Percentiles rank a stretch among this genome's conserved stretches.
phyloP scores from a whole-genome alignment of 2,329 filamentous ascomycete species.

The Penicillium glabrum region DNA sequence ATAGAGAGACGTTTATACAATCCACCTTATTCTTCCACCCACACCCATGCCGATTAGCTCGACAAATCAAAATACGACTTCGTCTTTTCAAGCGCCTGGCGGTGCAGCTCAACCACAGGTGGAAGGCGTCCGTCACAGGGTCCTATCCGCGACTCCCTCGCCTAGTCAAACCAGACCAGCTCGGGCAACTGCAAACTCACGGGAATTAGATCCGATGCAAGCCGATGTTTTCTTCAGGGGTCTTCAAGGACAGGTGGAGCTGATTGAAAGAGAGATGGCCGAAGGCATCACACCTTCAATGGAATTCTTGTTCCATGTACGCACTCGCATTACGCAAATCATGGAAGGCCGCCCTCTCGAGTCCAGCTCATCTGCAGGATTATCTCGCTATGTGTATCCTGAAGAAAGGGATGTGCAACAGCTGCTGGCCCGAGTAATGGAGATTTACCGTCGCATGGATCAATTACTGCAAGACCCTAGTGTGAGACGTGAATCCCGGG shows the following conservation, averaged over 20 bases:
- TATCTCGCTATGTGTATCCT: too few relatives aligned
- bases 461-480: neutral
- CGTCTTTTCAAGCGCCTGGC: neutral
- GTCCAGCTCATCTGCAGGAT: too few relatives aligned
- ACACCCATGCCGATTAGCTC: constrained; percentile 1
- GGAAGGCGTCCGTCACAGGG: neutral
- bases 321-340: neutral
- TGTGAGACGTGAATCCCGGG: too few relatives aligned
- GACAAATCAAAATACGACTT: neutral
- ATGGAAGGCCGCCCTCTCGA: neutral
- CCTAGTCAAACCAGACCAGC: neutral
- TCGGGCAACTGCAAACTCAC: too few relatives aligned
- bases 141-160: neutral
- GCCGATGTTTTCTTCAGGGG: neutral
- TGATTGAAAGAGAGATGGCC: neutral
- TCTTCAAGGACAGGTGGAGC: neutral
- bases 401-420: neutral
- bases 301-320: neutral
- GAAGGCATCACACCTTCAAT: neutral
- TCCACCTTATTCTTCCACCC: constrained; percentile 47
- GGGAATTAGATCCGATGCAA: neutral
- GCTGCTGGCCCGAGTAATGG: neutral
- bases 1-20: constrained; percentile 30
- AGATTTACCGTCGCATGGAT: neutral
- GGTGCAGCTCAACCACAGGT: neutral